Evolutionary conservation across 768 basidiomycete genomes (phyloP).

Genomic region (Paxillus rubicundulus): DNA sequence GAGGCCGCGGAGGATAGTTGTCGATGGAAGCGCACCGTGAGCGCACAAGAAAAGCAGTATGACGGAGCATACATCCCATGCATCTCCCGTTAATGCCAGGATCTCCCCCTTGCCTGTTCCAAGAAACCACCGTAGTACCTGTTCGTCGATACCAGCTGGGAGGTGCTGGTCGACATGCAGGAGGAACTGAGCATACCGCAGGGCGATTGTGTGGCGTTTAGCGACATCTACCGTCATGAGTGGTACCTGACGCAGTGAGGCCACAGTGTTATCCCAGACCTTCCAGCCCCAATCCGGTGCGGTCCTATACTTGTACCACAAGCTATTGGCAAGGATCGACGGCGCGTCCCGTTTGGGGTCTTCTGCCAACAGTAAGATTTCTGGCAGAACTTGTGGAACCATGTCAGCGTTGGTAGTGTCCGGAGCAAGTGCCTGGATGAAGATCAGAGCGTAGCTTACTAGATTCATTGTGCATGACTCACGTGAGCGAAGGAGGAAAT

Average conservation of each 20-base stretch:
- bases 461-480: constrained; percentile 16
- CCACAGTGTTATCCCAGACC: constrained; percentile 81
- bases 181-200: constrained; percentile 69
- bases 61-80: constrained; percentile 64
- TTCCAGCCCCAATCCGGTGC: constrained; percentile 76
- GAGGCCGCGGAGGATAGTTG: constrained; percentile 69
- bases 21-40: constrained; percentile 66
- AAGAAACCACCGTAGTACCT: constrained; percentile 69
- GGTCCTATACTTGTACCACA: constrained; percentile 82
- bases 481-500: constrained; percentile 62
- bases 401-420: constrained; percentile 31
- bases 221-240: constrained; percentile 47
- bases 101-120: constrained; percentile 68
- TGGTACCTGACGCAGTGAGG: constrained; percentile 69
- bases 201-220: constrained; percentile 49
- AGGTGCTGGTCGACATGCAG: constrained; percentile 75
- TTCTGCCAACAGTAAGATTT: constrained; percentile 64
- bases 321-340: constrained; percentile 65
- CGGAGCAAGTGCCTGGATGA: constrained; percentile 40
- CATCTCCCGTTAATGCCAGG: constrained; percentile 52
- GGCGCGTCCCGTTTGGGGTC: constrained; percentile 60
- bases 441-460: neutral
- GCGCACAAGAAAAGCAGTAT: constrained; percentile 64
- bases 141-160: constrained; percentile 67
- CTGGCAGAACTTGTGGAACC: constrained; percentile 46